These are phyloP conservation scores for Ogataea paraovalis DNA, from an alignment of 805 yeast species.

Conservation along the genomic window DNA sequence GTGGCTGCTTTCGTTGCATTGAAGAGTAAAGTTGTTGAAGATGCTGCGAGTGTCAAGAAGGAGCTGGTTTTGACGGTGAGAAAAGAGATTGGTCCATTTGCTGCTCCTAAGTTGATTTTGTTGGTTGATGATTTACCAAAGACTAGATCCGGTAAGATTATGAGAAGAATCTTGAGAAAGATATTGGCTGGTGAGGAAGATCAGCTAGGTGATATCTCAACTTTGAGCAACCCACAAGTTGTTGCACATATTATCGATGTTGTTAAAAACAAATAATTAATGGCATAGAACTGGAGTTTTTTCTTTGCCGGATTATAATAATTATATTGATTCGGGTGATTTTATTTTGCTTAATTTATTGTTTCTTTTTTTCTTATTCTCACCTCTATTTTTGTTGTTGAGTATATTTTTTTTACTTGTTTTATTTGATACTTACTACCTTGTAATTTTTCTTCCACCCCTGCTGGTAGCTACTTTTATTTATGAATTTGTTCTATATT, in stretches of 20 bases:
- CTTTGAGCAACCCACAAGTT: slow-evolving; percentile 72
- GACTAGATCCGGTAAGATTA: slow-evolving; percentile 82
- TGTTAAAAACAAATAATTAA: slow-evolving; percentile 30
- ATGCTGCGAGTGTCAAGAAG: slow-evolving; percentile 51
- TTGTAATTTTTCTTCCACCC: too few relatives aligned
- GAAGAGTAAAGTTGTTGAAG: slow-evolving; percentile 51
- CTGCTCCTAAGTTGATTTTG: slow-evolving; percentile 74
- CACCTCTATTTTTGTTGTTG: too few relatives aligned
- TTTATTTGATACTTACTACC: too few relatives aligned
- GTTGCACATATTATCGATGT: slow-evolving; percentile 62
- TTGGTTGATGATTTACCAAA: slow-evolving; percentile 77
- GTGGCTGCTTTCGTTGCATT: slow-evolving; percentile 91
- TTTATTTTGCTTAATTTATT: background rate
- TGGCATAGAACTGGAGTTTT: background rate
- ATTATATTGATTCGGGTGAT: background rate
- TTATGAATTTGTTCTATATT: too few relatives aligned
- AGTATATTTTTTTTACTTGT: too few relatives aligned
- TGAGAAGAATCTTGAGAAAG: slow-evolving; percentile 83
- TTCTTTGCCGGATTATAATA: background rate
- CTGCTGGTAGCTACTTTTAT: too few relatives aligned
- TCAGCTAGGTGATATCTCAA: slow-evolving; percentile 75
- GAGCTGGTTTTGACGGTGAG: slow-evolving; percentile 67
- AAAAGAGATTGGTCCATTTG: slow-evolving; percentile 80
- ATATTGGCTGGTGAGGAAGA: slow-evolving; percentile 72
- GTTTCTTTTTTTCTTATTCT: too few relatives aligned